Conservation (phyloP, 441 rosid species). For the Gossypium gossypioides region DNA sequence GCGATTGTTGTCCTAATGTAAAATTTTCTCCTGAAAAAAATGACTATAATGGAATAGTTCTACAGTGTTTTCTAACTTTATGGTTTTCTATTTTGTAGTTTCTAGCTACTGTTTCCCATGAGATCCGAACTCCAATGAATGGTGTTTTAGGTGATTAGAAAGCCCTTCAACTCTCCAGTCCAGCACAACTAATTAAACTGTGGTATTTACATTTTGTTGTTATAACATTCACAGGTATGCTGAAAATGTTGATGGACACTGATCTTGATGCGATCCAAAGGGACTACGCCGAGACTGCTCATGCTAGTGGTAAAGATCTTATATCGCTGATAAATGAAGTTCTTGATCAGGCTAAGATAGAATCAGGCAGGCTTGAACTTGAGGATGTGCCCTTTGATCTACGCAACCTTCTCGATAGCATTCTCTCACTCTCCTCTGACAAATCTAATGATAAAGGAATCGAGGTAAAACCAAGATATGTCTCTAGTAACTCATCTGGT, state of each 20-base stretch:
- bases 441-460: conserved; percentile 67
- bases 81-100: conserved; percentile 43
- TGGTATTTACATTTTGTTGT: conserved; percentile 15
- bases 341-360: conserved; percentile 97
- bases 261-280: conserved; percentile 63
- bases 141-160: conserved; percentile 72
- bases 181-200: conserved; percentile 11
- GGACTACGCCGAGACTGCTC: conserved; percentile 86
- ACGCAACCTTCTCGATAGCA: conserved; percentile 58
- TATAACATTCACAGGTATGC: conserved; percentile 51
- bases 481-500: background rate
- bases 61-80: conserved; percentile 6
- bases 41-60: background rate
- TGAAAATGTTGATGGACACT: conserved; percentile 86
- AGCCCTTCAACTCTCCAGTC: conserved; percentile 5
- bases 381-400: conserved; percentile 82
- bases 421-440: conserved; percentile 63
- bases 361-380: conserved; percentile 86
- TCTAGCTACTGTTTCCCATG: conserved; percentile 94
- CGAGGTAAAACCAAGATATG: conserved; percentile 44
- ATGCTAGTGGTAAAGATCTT: conserved; percentile 74
- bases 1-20: background rate
- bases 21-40: background rate
- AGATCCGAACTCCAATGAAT: conserved; percentile 95
- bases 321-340: conserved; percentile 76